These are phyloP conservation scores for Cladophialophora bantiana DNA, from an alignment of 2,329 filamentous ascomycete genomes.

Conservation along the genomic window DNA sequence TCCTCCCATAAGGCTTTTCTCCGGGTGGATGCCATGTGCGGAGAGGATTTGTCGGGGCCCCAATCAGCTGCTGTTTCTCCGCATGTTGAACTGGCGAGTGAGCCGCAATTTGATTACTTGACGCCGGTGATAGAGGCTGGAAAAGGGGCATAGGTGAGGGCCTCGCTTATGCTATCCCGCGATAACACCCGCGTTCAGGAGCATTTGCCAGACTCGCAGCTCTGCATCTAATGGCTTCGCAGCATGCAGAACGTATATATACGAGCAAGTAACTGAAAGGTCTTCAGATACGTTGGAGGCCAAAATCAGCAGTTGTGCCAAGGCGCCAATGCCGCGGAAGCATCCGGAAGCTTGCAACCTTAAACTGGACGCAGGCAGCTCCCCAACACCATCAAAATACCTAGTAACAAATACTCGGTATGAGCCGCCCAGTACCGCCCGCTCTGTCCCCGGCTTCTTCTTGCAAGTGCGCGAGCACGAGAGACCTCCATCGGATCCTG, in stretches of 20 bases:
- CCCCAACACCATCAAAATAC: background rate
- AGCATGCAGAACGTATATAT: no score
- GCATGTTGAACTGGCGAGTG: background rate
- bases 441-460: background rate
- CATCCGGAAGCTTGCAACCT: conserved; percentile 1
- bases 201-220: background rate
- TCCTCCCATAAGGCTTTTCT: background rate
- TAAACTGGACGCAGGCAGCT: background rate
- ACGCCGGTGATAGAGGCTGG: background rate
- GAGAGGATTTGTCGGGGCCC: background rate
- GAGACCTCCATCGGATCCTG: background rate
- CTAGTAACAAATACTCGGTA: background rate
- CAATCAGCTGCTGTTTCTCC: conserved; percentile 5
- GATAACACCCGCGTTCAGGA: background rate
- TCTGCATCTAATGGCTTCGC: background rate
- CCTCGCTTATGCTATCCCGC: background rate
- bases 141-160: background rate
- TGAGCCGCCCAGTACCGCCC: background rate
- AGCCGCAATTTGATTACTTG: background rate
- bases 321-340: background rate
- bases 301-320: background rate
- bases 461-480: no score
- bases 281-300: background rate
- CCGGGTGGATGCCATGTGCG: background rate
- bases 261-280: background rate